Percentiles rank a stretch among this genome's conserved stretches.
These are phyloP conservation scores for Magnusiomyces magnusii DNA, from an alignment of 1,139 yeast species.

Conservation along the genomic window DNA sequence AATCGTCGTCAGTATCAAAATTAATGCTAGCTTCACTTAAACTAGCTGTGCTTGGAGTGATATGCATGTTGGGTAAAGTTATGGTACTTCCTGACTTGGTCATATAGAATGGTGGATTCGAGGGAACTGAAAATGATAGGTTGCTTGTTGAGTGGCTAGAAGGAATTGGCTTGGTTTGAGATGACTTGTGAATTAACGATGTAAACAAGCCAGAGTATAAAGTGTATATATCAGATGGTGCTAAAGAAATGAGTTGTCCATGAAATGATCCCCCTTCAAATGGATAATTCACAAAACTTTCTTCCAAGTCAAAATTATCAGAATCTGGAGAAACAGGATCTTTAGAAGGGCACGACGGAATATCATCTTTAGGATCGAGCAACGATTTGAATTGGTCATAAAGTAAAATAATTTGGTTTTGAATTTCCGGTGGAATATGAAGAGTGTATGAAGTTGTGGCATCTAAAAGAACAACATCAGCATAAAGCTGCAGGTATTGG, in stretches of 20 bases:
- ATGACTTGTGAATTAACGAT: conserved; percentile 13
- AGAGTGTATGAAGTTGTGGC: background rate
- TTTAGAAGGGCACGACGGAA: conserved; percentile 3
- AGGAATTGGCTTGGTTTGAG: background rate
- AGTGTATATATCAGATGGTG: conserved; percentile 30
- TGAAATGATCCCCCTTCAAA: conserved; percentile 10
- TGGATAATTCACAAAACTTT: conserved; percentile 5
- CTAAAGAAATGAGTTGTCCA: conserved; percentile 29
- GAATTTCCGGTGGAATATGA: conserved; percentile 2
- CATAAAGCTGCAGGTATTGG: conserved; percentile 13
- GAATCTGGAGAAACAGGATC: conserved; percentile 7
- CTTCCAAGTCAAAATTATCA: conserved; percentile 5
- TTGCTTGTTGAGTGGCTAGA: conserved; percentile 3
- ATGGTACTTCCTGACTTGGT: background rate
- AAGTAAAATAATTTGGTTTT: background rate
- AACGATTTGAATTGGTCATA: conserved; percentile 4
- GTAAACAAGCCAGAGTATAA: conserved; percentile 30
- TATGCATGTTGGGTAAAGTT: background rate
- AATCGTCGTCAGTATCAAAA: conserved; percentile 3
- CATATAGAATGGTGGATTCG: background rate
- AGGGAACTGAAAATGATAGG: conserved; percentile 8
- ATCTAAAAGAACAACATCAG: conserved; percentile 8
- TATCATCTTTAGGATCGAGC: background rate
- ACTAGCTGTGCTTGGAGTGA: background rate
- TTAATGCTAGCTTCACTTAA: background rate